Evolutionary conservation across 2,329 filamentous ascomycete species (phyloP), one percentile per base, ranked within the genome.

Genomic region (Neospermospora avenae): DNA sequence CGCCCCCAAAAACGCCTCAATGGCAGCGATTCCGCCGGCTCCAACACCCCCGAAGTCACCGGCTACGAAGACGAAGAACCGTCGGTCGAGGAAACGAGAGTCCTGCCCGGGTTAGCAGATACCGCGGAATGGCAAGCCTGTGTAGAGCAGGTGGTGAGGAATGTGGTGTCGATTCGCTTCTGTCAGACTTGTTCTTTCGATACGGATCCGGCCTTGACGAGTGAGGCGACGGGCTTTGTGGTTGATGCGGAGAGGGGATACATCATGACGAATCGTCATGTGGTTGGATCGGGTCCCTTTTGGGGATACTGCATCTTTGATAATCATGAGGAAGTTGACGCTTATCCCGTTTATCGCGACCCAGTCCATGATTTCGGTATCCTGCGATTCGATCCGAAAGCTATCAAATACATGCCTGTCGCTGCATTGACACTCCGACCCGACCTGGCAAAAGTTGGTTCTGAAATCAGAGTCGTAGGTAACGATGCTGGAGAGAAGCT

Each of bases 261-360:
- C 73, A 93, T 95, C 69, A 76, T 95, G 74, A 95, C 90, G 11
- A 95, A 95, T 74, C 84, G 90, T 61, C 95, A 99, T 77, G 95
- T 99, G 34, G 95, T 98, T 44, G 92, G 95, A 65, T 84, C 95
- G 0, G 95, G 95, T 0, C 95, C 95, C 1, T 99, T 99, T 76
- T 98, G 93, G 89, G 95, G 95, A 51, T 97, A 96, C 77, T 93
- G 90, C 73, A 93, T 99, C 68, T 99, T 99, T 74, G 96, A 99
- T 75, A 99, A 99, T 73, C 95, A 99, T 75, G 95, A 99, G 67
- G 83, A 96, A 80, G 95, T 95, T 69, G 95, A 99, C 74, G 93
- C 96, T 51, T 91, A 92, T 72, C 95, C 95, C 8, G 92, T 99
- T 53, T 99, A 99, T 77, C 91, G 95, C 71, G 95, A 99, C 72